Conservation (phyloP, 148 eudicot genomes). For the Spergularia marina region DNA sequence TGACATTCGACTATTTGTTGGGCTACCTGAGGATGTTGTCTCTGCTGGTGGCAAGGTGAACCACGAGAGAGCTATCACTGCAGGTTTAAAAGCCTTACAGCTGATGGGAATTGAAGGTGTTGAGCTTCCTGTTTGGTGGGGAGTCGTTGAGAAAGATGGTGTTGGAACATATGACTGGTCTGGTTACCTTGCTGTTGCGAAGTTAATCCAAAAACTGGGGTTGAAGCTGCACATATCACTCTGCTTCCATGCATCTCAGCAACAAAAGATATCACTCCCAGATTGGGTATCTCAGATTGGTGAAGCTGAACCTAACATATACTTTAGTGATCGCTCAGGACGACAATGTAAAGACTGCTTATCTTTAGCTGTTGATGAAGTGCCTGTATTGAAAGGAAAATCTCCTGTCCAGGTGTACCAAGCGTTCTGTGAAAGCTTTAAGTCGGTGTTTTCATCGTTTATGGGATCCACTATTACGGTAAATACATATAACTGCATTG, state of each 20-base stretch:
- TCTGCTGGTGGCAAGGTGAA: constrained; percentile 49
- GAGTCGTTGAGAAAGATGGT: constrained; percentile 62
- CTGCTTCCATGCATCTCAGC: constrained; percentile 63
- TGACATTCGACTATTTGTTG: constrained; percentile 57
- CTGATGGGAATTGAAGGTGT: constrained; percentile 85
- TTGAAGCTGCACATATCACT: constrained; percentile 61
- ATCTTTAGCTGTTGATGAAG: constrained; percentile 64
- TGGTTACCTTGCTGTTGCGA: constrained; percentile 57
- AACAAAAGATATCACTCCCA: constrained; percentile 58
- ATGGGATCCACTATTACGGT: constrained; percentile 89
- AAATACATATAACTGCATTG: neutral
- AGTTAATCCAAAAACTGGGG: constrained; percentile 56
- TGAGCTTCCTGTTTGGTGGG: constrained; percentile 95
- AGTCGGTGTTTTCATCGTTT: constrained; percentile 47
- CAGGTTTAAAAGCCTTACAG: constrained; percentile 73
- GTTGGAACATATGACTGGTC: constrained; percentile 79
- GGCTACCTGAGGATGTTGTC: constrained; percentile 70
- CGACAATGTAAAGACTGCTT: constrained; percentile 56
- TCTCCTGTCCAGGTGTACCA: constrained; percentile 66
- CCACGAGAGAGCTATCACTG: constrained; percentile 60
- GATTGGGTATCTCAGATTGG: constrained; percentile 71
- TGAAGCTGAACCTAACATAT: constrained; percentile 49
- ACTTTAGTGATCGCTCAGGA: constrained; percentile 61
- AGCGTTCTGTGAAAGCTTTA: constrained; percentile 72
- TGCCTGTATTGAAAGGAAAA: constrained; percentile 69